phyloP scores from a whole-genome alignment of 129 eudicot species.

The Artemisia annua region DNA sequence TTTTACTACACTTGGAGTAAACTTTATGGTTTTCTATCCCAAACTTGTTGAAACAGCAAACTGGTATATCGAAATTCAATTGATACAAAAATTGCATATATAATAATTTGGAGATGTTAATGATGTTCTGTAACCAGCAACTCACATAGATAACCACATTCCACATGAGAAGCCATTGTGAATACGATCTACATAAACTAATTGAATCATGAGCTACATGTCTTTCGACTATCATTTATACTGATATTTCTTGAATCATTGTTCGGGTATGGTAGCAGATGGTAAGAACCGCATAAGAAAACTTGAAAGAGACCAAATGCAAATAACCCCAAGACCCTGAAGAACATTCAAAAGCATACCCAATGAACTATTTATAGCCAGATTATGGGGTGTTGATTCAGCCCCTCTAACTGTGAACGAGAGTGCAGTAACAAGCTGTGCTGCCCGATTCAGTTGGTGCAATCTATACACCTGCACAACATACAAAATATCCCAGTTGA shows the following conservation, averaged over 20 bases:
- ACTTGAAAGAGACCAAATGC: constrained; percentile 96
- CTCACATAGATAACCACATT: neutral
- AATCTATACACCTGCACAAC: constrained; percentile 74
- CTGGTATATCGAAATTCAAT: neutral
- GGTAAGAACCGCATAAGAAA: constrained; percentile 85
- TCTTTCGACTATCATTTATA: neutral
- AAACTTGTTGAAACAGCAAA: neutral
- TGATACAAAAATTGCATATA: neutral
- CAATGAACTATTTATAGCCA: constrained; percentile 86
- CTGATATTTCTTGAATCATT: constrained; percentile 23
- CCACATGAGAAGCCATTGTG: neutral
- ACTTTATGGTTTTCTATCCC: no score
- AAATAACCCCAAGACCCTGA: constrained; percentile 84
- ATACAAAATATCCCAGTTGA: neutral
- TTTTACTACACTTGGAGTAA: no score
- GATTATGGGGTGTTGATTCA: constrained; percentile 80
- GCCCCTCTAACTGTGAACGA: constrained; percentile 93
- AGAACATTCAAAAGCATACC: constrained; percentile 83
- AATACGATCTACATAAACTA: neutral
- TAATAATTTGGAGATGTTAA: neutral
- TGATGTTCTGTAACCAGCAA: neutral
- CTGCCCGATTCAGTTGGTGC: constrained; percentile 94
- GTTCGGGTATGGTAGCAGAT: constrained; percentile 51
- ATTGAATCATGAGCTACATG: neutral
- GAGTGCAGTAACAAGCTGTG: constrained; percentile 94